phyloP scores from a whole-genome alignment of 2,329 filamentous ascomycete species.

The Lojkania enalia region DNA sequence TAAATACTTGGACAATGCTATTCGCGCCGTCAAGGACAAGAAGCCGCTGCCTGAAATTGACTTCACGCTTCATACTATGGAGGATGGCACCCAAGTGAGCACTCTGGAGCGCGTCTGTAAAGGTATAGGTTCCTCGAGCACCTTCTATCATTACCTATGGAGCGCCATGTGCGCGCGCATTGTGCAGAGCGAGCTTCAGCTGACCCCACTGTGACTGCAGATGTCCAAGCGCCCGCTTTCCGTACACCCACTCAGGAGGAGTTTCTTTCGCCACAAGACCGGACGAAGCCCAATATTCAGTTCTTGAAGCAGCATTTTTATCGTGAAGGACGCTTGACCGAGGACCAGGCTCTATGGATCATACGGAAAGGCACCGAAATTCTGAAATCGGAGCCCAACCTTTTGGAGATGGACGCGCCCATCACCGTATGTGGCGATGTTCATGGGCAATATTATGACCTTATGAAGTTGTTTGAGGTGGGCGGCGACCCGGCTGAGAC shows the following conservation, averaged over 20 bases:
- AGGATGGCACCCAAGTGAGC: conserved; percentile 93
- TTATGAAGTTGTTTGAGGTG: conserved; percentile 99
- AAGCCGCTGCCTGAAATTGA: conserved; percentile 96
- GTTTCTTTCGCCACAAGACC: conserved; percentile 87
- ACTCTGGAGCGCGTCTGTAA: conserved; percentile 96
- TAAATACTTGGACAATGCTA: conserved; percentile 75
- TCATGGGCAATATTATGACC: conserved; percentile 97
- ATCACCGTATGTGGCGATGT: conserved; percentile 99
- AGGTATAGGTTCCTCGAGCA: conserved; percentile 61
- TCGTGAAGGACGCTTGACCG: conserved; percentile 91
- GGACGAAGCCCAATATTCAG: conserved; percentile 84
- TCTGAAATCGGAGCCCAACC: conserved; percentile 85
- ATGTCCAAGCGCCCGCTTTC: conserved; percentile 97
- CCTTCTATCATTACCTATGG: neutral
- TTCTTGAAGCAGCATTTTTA: conserved; percentile 99
- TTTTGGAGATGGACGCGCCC: conserved; percentile 98
- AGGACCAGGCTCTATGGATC: conserved; percentile 97
- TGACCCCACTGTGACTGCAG: conserved; percentile 54
- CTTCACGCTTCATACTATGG: conserved; percentile 98
- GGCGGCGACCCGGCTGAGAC: conserved; percentile 96
- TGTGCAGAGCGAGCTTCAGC: conserved; percentile 25
- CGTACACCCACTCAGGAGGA: conserved; percentile 89
- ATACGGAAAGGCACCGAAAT: conserved; percentile 85
- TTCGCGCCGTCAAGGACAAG: conserved; percentile 92
- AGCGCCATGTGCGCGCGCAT: conserved; percentile 4